phyloP scores from a whole-genome alignment of 106 monocot genomes.

The Platanthera zijinensis region DNA sequence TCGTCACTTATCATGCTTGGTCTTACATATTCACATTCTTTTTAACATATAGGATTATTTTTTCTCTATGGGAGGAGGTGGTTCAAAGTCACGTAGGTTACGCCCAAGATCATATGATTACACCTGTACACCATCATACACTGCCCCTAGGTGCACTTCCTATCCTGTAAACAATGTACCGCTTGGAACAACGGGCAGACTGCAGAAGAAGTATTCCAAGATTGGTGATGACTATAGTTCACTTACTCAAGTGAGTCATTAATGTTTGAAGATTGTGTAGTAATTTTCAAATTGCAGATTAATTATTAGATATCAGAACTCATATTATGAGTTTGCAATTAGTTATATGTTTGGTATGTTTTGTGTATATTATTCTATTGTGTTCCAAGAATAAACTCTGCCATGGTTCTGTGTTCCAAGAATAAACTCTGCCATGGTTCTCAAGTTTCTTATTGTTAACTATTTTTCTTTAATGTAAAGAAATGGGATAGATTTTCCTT shows the following conservation, averaged over 20 bases:
- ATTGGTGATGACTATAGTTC: slow-evolving; percentile 51
- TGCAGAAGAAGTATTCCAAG: slow-evolving; percentile 39
- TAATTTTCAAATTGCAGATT: neutral
- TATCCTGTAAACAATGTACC: slow-evolving; percentile 24
- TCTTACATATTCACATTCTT: neutral
- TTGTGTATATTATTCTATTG: no score
- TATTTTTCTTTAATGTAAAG: neutral
- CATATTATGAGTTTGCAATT: neutral
- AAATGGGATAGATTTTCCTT: neutral
- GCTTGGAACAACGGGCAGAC: slow-evolving; percentile 13
- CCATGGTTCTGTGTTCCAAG: neutral
- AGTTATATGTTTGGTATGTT: neutral
- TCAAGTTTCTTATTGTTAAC: neutral
- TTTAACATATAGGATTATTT: neutral
- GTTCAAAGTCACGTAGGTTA: neutral
- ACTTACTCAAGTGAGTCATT: slow-evolving; percentile 32
- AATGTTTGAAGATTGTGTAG: neutral
- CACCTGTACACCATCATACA: slow-evolving; percentile 4
- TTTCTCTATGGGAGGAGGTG: slow-evolving; percentile 8
- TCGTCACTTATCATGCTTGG: neutral
- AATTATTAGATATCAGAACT: neutral
- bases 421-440: neutral
- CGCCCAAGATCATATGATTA: neutral
- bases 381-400: neutral
- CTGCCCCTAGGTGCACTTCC: slow-evolving; percentile 22